Percentiles rank a stretch among this genome's conserved stretches.
Conservation (phyloP, 2,329 filamentous ascomycete species). For the Cadophora sp. region DNA sequence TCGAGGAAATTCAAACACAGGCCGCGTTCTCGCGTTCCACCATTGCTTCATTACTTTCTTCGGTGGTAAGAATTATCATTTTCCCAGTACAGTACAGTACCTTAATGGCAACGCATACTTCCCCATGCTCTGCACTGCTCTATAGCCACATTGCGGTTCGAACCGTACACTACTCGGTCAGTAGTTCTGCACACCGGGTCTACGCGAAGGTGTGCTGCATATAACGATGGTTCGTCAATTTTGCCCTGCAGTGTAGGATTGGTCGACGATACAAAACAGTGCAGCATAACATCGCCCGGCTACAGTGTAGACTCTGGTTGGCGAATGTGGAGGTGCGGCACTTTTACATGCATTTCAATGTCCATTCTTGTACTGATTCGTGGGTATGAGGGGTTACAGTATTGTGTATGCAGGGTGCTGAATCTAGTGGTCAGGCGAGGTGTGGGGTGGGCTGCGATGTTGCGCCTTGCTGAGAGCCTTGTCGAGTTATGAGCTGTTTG, state of each 20-base stretch:
- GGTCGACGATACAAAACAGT: not conserved
- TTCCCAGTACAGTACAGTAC: too few species aligned
- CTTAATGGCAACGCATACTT: too few species aligned
- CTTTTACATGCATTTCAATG: not conserved
- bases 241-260: not conserved
- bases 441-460: not conserved
- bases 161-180: slow-evolving; percentile 12
- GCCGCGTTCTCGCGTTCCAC: not conserved
- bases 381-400: not conserved
- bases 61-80: not conserved
- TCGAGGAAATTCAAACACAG: not conserved
- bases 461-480: slow-evolving; percentile 8
- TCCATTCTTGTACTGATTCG: not conserved
- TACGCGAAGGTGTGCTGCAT: slow-evolving; percentile 3
- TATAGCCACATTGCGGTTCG: not conserved
- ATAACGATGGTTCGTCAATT: slow-evolving; percentile 1
- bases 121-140: too few species aligned
- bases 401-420: not conserved
- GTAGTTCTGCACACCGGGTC: slow-evolving; percentile 1
- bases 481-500: not conserved
- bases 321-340: not conserved
- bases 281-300: not conserved
- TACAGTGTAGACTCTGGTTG: not conserved
- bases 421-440: not conserved
- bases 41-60: not conserved